A percentile compares a stretch with the other conserved stretches of the same genome.
Conservation (phyloP, 805 yeast genomes). For the Zygotorulaspora florentina region DNA sequence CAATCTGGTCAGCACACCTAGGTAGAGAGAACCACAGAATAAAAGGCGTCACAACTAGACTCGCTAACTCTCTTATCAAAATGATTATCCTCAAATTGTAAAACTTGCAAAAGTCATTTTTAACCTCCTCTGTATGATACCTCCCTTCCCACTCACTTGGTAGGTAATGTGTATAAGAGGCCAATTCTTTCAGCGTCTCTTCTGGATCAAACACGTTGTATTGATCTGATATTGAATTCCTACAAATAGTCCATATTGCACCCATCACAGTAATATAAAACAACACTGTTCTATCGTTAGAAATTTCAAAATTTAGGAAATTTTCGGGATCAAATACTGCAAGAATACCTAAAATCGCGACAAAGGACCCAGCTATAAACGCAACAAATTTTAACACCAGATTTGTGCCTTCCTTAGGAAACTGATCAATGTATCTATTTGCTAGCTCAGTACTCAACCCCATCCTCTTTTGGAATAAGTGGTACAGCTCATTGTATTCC, state of each 20-base stretch:
- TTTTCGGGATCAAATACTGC: constrained; percentile 84
- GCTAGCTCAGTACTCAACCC: constrained; percentile 78
- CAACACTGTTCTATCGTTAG: constrained; percentile 72
- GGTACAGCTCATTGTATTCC: constrained; percentile 90
- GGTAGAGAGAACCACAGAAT: constrained; percentile 85
- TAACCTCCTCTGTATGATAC: constrained; percentile 80
- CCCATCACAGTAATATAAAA: constrained; percentile 89
- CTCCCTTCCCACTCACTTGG: constrained; percentile 85
- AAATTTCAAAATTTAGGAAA: constrained; percentile 82
- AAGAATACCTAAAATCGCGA: constrained; percentile 77
- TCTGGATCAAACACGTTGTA: constrained; percentile 88
- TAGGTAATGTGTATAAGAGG: constrained; percentile 84
- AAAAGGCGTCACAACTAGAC: constrained; percentile 81
- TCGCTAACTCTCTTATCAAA: constrained; percentile 71
- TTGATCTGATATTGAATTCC: constrained; percentile 62
- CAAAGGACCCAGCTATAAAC: constrained; percentile 82
- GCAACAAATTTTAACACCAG: constrained; percentile 55
- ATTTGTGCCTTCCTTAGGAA: constrained; percentile 74
- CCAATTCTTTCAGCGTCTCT: constrained; percentile 70
- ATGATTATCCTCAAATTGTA: constrained; percentile 71
- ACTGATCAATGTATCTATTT: constrained; percentile 78
- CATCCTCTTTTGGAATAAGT: constrained; percentile 75
- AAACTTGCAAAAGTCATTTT: constrained; percentile 71
- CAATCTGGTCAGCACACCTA: constrained; percentile 62
- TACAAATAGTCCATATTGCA: constrained; percentile 78